Evolutionary conservation across 1,284 basidiomycete genomes (phyloP).

Genomic region (Microbotryum violaceum): DNA sequence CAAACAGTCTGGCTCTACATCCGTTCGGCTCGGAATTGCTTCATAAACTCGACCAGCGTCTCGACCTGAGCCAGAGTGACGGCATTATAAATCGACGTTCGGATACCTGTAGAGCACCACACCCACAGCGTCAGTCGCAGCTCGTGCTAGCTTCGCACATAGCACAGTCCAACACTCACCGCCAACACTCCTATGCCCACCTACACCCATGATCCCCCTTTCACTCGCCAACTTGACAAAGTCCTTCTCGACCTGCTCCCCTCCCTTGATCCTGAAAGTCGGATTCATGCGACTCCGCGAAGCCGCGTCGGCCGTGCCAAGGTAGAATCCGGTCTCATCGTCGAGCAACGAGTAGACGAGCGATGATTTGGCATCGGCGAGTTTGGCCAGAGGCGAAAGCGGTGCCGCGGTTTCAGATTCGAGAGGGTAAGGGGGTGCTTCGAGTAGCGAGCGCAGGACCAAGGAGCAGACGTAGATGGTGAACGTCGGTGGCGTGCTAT

Average conservation of each 20-base stretch:
- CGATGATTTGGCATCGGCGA: constrained; percentile 64
- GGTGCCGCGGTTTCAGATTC: constrained; percentile 55
- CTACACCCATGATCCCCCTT: constrained; percentile 71
- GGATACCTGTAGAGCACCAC: constrained; percentile 66
- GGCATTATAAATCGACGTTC: constrained; percentile 92
- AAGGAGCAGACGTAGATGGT: constrained; percentile 85
- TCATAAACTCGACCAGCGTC: constrained; percentile 47
- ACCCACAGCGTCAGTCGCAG: too few species aligned
- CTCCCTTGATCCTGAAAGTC: constrained; percentile 64
- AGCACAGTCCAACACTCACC: constrained; percentile 46
- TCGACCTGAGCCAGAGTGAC: constrained; percentile 67
- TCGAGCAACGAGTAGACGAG: constrained; percentile 66
- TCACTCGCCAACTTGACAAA: constrained; percentile 73
- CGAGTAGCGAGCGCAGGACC: constrained; percentile 64
- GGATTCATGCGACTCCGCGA: constrained; percentile 72
- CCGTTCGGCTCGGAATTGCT: constrained; percentile 37
- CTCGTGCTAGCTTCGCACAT: too few species aligned
- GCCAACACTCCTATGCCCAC: constrained; percentile 65
- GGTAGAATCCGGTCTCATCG: constrained; percentile 39
- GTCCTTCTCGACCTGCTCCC: constrained; percentile 52
- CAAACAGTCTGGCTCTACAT: too few species aligned
- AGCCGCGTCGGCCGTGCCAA: constrained; percentile 28
- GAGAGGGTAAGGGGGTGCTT: constrained; percentile 28
- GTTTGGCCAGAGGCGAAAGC: constrained; percentile 57
- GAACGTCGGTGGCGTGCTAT: constrained; percentile 76